Evolutionary conservation across 2,329 filamentous ascomycete species (phyloP).

Genomic region (Paecilomyces formosus): DNA sequence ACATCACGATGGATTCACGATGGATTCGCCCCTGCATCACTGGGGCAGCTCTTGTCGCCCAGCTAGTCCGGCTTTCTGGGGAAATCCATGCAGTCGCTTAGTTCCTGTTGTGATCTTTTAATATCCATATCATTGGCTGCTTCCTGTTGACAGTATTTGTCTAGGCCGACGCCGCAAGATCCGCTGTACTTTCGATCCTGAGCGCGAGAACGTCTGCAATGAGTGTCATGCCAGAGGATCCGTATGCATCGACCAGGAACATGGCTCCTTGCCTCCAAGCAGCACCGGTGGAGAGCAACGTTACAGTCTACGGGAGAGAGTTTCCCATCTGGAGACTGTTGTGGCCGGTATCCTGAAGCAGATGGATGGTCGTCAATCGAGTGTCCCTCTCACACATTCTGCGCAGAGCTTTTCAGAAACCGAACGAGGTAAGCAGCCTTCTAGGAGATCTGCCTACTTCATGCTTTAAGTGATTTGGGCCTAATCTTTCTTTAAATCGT

Average conservation of each 20-base stretch:
- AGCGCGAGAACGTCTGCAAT: slow-evolving; percentile 27
- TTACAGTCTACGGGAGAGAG: slow-evolving; percentile 32
- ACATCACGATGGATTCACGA: background rate
- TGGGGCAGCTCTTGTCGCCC: background rate
- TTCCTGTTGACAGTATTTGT: background rate
- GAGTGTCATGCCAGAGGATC: slow-evolving; percentile 33
- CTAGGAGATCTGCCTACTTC: background rate
- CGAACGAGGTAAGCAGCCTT: slow-evolving; percentile 2
- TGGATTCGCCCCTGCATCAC: too few relatives aligned
- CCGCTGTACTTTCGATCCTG: slow-evolving; percentile 31
- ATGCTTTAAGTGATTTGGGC: background rate
- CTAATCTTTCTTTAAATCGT: background rate
- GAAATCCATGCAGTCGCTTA: background rate
- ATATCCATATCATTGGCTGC: background rate
- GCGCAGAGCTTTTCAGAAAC: background rate
- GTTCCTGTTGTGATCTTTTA: background rate
- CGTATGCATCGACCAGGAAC: slow-evolving; percentile 33
- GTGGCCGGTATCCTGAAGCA: slow-evolving; percentile 26
- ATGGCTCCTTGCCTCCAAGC: slow-evolving; percentile 17
- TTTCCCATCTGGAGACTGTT: slow-evolving; percentile 28
- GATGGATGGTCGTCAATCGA: slow-evolving; percentile 16
- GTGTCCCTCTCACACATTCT: background rate
- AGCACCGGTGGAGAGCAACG: slow-evolving; percentile 16
- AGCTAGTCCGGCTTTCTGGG: background rate
- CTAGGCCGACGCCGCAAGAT: slow-evolving; percentile 35